Percentiles rank a stretch among this genome's conserved stretches.
These are phyloP conservation scores for Wickerhamomyces bovis DNA, from an alignment of 805 yeast species.

Conservation along the genomic window DNA sequence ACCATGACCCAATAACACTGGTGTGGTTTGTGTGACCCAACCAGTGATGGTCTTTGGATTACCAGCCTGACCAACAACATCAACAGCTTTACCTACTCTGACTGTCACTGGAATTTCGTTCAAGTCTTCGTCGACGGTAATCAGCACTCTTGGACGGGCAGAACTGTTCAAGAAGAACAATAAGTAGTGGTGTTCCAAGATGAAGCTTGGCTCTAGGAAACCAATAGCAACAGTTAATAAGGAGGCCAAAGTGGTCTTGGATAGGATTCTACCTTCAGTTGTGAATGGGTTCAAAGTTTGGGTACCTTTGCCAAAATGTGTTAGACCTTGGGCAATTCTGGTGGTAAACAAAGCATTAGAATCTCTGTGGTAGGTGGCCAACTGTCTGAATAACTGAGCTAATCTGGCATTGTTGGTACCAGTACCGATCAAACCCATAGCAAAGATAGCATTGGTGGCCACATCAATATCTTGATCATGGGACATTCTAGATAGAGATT, in stretches of 20 bases:
- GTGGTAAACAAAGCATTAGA: slow-evolving; percentile 89
- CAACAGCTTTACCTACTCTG: slow-evolving; percentile 98
- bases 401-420: slow-evolving; percentile 98
- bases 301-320: slow-evolving; percentile 96
- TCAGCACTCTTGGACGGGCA: slow-evolving; percentile 85
- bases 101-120: slow-evolving; percentile 84
- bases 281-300: slow-evolving; percentile 83
- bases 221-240: slow-evolving; percentile 79
- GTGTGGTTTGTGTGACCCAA: slow-evolving; percentile 98
- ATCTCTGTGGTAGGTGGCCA: slow-evolving; percentile 91
- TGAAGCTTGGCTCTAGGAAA: slow-evolving; percentile 79
- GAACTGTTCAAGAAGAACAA: slow-evolving; percentile 84
- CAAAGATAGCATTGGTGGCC: slow-evolving; percentile 88
- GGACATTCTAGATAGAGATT: slow-evolving; percentile 90
- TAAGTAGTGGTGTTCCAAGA: slow-evolving; percentile 75
- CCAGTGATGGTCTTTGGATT: slow-evolving; percentile 98
- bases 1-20: slow-evolving; percentile 87
- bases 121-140: slow-evolving; percentile 87
- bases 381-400: slow-evolving; percentile 90
- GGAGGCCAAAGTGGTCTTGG: slow-evolving; percentile 87
- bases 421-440: slow-evolving; percentile 98
- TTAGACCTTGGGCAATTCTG: slow-evolving; percentile 89
- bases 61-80: slow-evolving; percentile 98
- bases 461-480: slow-evolving; percentile 94
- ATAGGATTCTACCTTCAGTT: slow-evolving; percentile 78